Percentiles rank a stretch among this genome's conserved stretches.
phyloP scores from a whole-genome alignment of 2,329 filamentous ascomycete genomes.

The Tympanopsis confertula region DNA sequence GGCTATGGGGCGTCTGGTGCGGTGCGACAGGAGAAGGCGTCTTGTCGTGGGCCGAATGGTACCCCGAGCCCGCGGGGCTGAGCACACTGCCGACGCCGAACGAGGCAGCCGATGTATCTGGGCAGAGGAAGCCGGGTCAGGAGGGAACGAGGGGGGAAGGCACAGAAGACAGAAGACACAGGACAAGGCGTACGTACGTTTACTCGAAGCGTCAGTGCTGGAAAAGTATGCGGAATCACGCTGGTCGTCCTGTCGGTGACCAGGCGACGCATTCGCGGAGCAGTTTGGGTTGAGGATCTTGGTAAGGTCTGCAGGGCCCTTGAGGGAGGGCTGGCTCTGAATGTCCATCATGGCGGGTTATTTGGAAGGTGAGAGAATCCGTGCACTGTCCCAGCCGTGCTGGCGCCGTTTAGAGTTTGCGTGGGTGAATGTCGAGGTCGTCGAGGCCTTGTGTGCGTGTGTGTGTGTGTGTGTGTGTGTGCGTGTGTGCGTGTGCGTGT shows the following conservation, averaged over 20 bases:
- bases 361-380: too few species aligned
- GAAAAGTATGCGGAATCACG: slow-evolving; percentile 41
- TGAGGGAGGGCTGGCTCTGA: too few species aligned
- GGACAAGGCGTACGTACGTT: slow-evolving; percentile 25
- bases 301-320: neutral
- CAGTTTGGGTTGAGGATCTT: neutral
- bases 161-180: slow-evolving; percentile 2
- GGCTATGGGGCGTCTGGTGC: slow-evolving; percentile 35
- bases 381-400: too few species aligned
- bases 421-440: too few species aligned
- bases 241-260: slow-evolving; percentile 35
- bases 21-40: slow-evolving; percentile 46
- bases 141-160: slow-evolving; percentile 5
- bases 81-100: slow-evolving; percentile 24
- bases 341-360: too few species aligned
- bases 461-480: too few species aligned
- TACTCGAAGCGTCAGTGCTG: slow-evolving; percentile 33
- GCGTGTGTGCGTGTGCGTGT: too few species aligned
- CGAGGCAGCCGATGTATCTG: slow-evolving; percentile 34
- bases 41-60: slow-evolving; percentile 43
- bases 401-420: too few species aligned
- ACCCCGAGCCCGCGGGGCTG: slow-evolving; percentile 29
- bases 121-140: neutral
- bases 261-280: neutral
- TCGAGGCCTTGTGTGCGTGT: too few species aligned